Evolutionary conservation across 1,284 basidiomycete genomes (phyloP).

Genomic region (Exsudoporus floridanus): DNA sequence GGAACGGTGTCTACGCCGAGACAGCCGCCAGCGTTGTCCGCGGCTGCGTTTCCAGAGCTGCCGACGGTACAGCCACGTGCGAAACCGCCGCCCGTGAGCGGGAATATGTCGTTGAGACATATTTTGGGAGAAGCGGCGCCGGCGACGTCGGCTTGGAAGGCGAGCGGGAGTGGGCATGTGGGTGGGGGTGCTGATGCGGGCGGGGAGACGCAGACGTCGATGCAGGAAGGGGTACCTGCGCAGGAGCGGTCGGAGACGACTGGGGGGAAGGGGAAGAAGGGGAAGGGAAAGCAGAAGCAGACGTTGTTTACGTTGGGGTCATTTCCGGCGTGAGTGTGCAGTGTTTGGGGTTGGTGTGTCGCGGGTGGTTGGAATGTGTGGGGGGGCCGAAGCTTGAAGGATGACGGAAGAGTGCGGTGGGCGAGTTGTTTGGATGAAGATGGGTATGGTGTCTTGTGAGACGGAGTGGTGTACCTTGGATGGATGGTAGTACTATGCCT

Average conservation of each 20-base stretch:
- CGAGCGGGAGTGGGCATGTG: background rate
- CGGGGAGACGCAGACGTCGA: background rate
- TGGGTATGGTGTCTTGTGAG: background rate
- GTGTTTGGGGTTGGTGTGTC: background rate
- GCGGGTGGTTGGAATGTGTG: no score
- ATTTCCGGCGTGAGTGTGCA: conserved; percentile 48
- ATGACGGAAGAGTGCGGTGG: no score
- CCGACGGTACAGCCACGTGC: conserved; percentile 46
- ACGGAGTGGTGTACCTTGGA: no score
- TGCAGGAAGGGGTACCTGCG: background rate
- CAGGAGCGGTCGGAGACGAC: conserved; percentile 15
- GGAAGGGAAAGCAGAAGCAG: conserved; percentile 83
- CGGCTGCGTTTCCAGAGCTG: conserved; percentile 69
- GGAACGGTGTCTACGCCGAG: background rate
- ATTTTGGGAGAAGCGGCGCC: conserved; percentile 61
- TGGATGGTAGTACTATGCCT: background rate
- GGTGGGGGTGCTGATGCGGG: background rate
- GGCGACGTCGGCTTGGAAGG: conserved; percentile 50
- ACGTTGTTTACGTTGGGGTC: conserved; percentile 72
- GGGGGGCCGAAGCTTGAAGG: no score
- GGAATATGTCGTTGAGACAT: conserved; percentile 68
- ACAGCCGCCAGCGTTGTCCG: conserved; percentile 49
- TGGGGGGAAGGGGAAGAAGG: conserved; percentile 64
- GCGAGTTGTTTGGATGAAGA: background rate
- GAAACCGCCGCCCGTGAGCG: conserved; percentile 57